Conservation (phyloP, 805 yeast genomes). For the Spathaspora girioi region DNA sequence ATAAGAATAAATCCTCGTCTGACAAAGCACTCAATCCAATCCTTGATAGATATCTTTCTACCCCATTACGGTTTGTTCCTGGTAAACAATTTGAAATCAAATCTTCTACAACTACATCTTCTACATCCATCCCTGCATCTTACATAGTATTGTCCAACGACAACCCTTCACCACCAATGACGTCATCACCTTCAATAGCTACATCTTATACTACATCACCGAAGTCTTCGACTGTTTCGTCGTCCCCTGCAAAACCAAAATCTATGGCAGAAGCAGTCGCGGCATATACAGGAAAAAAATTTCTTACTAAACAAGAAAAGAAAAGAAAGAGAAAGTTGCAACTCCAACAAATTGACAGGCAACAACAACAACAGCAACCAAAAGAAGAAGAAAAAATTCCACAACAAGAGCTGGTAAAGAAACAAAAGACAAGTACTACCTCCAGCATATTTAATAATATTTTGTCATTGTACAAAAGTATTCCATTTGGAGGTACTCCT, state of each 20-base stretch:
- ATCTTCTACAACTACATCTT: conserved; percentile 8
- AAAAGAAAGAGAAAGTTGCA: conserved; percentile 10
- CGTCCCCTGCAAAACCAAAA: conserved; percentile 26
- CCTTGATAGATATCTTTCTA: conserved; percentile 57
- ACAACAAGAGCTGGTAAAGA: conserved; percentile 2
- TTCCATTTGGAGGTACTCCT: conserved; percentile 3
- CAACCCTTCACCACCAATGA: background rate
- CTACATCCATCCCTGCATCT: conserved; percentile 5
- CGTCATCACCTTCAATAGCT: conserved; percentile 3
- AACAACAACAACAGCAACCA: conserved; percentile 15
- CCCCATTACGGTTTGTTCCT: conserved; percentile 60
- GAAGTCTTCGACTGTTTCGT: background rate
- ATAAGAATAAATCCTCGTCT: background rate
- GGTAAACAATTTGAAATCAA: conserved; percentile 56
- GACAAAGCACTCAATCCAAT: conserved; percentile 41
- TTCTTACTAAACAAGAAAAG: conserved; percentile 45
- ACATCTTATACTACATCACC: background rate
- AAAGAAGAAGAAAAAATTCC: conserved; percentile 21
- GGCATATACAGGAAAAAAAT: conserved; percentile 52
- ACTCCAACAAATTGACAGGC: conserved; percentile 13
- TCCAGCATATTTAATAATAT: conserved; percentile 1
- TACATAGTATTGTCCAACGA: conserved; percentile 40
- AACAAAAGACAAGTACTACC: conserved; percentile 1
- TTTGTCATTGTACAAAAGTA: background rate
- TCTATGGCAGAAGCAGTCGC: conserved; percentile 61